A percentile compares a stretch with the other conserved stretches of the same genome.
These are phyloP conservation scores for Neofusicoccum sp. DNA, from an alignment of 2,329 filamentous ascomycete species.

Conservation along the genomic window DNA sequence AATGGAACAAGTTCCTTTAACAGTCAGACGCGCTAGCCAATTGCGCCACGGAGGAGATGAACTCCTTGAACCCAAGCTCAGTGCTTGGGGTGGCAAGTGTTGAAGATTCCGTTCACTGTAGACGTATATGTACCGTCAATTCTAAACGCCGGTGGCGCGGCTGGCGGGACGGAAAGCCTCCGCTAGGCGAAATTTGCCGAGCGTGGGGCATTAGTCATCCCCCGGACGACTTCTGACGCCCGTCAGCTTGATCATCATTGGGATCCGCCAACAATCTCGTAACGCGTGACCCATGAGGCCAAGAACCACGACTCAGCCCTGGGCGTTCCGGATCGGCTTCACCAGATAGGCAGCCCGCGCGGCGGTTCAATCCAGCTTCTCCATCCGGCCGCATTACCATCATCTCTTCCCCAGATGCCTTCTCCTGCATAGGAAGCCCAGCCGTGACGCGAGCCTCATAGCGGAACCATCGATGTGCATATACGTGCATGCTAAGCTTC, in stretches of 20 bases:
- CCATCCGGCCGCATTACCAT: neutral
- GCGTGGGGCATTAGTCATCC: neutral
- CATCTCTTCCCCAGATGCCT: neutral
- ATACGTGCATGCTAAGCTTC: neutral
- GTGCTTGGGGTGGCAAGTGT: neutral
- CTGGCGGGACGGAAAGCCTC: conserved; percentile 4
- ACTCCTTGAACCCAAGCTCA: neutral
- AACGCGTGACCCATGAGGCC: neutral
- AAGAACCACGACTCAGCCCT: neutral
- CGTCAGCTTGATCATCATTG: neutral
- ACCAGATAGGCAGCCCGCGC: neutral
- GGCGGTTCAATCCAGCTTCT: neutral
- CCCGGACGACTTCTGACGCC: neutral
- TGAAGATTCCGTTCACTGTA: neutral
- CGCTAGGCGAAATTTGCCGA: neutral
- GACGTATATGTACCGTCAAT: too few species aligned
- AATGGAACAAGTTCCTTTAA: conserved; percentile 34
- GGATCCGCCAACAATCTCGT: neutral
- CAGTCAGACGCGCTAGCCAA: conserved; percentile 62
- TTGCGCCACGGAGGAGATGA: conserved; percentile 40
- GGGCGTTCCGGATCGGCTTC: neutral
- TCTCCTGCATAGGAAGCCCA: neutral
- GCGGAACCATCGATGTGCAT: neutral
- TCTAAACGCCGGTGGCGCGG: too few species aligned
- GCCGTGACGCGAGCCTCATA: neutral